phyloP scores from a whole-genome alignment of 2,329 filamentous ascomycete genomes.

The Botryotinia narcissicola region DNA sequence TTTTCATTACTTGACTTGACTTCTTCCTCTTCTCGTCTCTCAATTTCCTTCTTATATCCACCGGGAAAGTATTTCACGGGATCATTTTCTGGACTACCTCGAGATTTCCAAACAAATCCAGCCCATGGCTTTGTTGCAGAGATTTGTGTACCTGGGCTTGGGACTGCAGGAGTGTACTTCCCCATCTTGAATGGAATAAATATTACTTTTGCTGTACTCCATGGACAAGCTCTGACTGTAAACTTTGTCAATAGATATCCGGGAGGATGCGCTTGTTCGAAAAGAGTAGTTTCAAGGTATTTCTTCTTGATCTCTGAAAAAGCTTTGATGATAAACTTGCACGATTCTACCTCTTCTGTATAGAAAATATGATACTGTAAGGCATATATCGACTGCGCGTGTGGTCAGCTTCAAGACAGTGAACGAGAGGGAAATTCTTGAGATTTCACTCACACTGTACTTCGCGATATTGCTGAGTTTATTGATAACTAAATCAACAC shows the following conservation, averaged over 20 bases:
- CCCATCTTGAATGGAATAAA: conserved; percentile 16
- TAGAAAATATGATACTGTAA: conserved; percentile 31
- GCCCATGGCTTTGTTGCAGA: conserved; percentile 15
- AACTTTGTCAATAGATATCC: conserved; percentile 22
- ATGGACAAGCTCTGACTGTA: conserved; percentile 28
- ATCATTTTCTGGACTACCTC: conserved; percentile 22
- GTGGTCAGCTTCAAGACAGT: neutral
- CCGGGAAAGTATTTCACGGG: conserved; percentile 20
- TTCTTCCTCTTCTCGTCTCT: neutral
- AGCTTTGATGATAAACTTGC: conserved; percentile 27
- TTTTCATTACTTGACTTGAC: neutral
- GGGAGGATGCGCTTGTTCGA: conserved; percentile 25
- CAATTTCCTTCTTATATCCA: conserved; percentile 9
- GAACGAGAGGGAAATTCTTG: neutral
- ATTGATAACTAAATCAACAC: conserved; percentile 23
- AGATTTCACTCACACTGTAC: conserved; percentile 27
- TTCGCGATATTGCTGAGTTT: conserved; percentile 34
- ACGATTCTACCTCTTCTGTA: conserved; percentile 28
- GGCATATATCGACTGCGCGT: neutral
- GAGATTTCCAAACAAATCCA: conserved; percentile 24
- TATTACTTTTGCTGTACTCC: neutral
- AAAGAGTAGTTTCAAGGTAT: conserved; percentile 33
- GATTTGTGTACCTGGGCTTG: neutral
- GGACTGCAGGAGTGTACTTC: conserved; percentile 21
- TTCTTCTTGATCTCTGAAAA: conserved; percentile 28